Base-by-base conservation (phyloP, 2,329 filamentous ascomycete species). In the Trichoderma semiorbis region DNA sequence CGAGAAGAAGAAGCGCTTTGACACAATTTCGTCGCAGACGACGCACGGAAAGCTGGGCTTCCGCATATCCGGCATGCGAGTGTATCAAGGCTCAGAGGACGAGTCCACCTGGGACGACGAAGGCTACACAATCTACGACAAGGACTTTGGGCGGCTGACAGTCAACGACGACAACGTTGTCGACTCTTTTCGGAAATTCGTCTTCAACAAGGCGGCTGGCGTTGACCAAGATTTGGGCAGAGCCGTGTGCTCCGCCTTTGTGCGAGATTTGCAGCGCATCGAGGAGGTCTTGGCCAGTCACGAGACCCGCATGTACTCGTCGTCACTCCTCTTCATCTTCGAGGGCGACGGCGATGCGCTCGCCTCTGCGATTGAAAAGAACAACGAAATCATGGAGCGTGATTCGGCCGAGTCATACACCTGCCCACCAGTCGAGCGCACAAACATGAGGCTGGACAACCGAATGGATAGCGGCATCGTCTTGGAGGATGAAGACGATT, bases 11-110 rank as follows among this genome's bases (percentile, higher is more conserved):
- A 78, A 81, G 43, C 85, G 89, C 34, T 90, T 91, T 76, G 85
- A 90, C 75, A 85, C 88, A 78, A 88, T 91, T 72, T 84, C 85
- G 36, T 79, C 81, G 32, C 83, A 86, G 76, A 91, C 89, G 5
- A 91, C 89, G 11, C 89, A 91, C 74, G 84, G 84, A 39, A 84
- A 85, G 28, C 83, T 88, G 39, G 89, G 89, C 7, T 91, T 91
- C 76, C 85, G 89, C 71, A 87, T 91, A 72, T 88, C 89, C 11
- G 89, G 89, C 68, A 91, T 91, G 89, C 84, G 88, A 74, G 86
- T 90, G 10, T 91, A 85, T 80, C 86, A 86, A 73, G 89, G 89
- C 12, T 85, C 84, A 7, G 82, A 86, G 16, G 84, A 89, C 73
- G 79, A 83, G 6, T 78, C 81, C 0, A 84, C 88, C 26, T 84